Evolutionary conservation across 1,139 yeast species (phyloP), one percentile per base, ranked within the genome.

Genomic region (Blastobotrys ciferrii): DNA sequence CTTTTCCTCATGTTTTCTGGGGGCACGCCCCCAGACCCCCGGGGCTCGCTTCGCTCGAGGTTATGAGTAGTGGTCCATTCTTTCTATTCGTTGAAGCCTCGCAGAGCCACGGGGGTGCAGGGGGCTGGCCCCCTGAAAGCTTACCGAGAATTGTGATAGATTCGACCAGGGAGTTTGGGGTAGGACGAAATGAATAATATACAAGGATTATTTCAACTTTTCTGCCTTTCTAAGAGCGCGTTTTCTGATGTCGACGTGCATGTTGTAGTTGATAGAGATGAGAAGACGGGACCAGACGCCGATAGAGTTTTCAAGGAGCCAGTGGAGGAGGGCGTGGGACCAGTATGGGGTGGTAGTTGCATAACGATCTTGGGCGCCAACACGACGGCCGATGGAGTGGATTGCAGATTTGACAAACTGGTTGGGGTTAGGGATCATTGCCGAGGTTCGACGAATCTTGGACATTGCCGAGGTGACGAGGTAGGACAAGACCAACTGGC

Each of bases 381-480:
- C 80, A 58, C 95, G 82, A 64, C 88, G 84, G 20, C 98, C 97
- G 48, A 84, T 80, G 45, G 77, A 74, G 43, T 69, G 70, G 61
- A 92, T 76, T 3, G 87, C 77, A 15, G 94, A 70, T 28, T 71
- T 65, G 45, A 92, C 98, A 68, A 94, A 94, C 36, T 66, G 67
- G 64, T 80, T 80, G 46, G 98, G 95, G 63, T 74, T 84, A 53
- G 99, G 98, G 62, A 91, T 87, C 60, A 82, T 60, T 37, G 75
- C 66, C 23, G 95, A 84, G 11, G 95, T 64, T 60, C 84, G 81
- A 68, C 84, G 83, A 62, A 92, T 80, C 75, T 92, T 94, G 47
- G 98, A 91, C 98, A 92, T 89, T 54, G 95, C 87, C 32, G 96
- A 86, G 3, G 97, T 85, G 44, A 92, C 98, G 62, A 92, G 76